These are phyloP conservation scores for Amniculicola lignicola DNA, from an alignment of 495 filamentous ascomycete genomes.

Conservation along the genomic window DNA sequence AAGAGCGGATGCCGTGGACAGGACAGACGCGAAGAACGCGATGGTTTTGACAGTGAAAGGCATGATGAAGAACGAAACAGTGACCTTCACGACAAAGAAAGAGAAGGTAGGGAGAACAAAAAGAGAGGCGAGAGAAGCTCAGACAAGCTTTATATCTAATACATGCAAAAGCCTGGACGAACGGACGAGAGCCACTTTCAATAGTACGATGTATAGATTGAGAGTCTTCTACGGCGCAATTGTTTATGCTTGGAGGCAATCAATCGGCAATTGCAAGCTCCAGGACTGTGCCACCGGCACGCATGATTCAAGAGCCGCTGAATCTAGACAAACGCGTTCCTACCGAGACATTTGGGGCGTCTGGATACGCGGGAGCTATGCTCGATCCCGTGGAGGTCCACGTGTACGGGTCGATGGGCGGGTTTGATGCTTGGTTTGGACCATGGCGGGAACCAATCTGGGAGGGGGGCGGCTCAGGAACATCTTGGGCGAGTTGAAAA, in stretches of 20 bases:
- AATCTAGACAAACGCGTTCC: neutral
- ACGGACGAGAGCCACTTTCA: neutral
- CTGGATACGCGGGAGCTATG: slow-evolving; percentile 2
- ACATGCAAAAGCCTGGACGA: neutral
- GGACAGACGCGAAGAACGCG: neutral
- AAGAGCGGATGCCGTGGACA: slow-evolving; percentile 4
- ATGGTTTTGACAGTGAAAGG: neutral
- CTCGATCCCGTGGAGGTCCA: neutral
- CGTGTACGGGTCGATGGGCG: neutral
- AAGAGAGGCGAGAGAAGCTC: neutral
- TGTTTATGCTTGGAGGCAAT: slow-evolving; percentile 2
- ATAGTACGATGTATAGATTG: slow-evolving; percentile 5
- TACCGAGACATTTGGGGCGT: neutral
- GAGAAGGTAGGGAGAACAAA: slow-evolving; percentile 2
- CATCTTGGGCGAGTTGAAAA: too few relatives aligned
- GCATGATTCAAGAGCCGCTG: neutral
- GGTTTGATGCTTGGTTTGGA: too few relatives aligned
- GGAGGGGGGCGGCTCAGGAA: too few relatives aligned
- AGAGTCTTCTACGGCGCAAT: neutral
- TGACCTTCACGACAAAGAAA: slow-evolving; percentile 6
- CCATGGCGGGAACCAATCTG: too few relatives aligned
- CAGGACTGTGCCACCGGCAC: slow-evolving; percentile 5
- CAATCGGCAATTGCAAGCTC: slow-evolving; percentile 6
- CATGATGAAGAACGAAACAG: neutral
- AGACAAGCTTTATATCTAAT: slow-evolving; percentile 6